Evolutionary conservation across 2,329 filamentous ascomycete species (phyloP).

Genomic region (Nigrograna mackinnonii): DNA sequence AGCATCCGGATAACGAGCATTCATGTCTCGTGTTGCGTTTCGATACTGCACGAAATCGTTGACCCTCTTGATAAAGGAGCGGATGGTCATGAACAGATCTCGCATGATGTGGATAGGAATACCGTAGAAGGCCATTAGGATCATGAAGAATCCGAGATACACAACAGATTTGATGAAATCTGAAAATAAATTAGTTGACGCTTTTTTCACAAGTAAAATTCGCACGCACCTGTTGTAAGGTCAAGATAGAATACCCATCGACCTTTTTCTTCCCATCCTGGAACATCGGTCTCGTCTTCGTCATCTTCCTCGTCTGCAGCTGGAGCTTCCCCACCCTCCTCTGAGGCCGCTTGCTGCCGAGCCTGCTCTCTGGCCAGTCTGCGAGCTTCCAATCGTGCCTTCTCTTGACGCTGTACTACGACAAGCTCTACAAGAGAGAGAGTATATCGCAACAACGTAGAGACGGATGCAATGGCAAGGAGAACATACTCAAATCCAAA

Average conservation of each 20-base stretch:
- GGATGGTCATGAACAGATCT: slow-evolving; percentile 90
- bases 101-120: slow-evolving; percentile 96
- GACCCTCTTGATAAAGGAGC: slow-evolving; percentile 90
- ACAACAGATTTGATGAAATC: slow-evolving; percentile 91
- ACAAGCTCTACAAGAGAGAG: slow-evolving; percentile 78
- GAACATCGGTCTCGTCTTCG: slow-evolving; percentile 92
- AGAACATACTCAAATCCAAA: slow-evolving; percentile 98
- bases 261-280: slow-evolving; percentile 95
- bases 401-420: slow-evolving; percentile 75
- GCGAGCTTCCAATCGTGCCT: slow-evolving; percentile 54
- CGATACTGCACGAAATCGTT: slow-evolving; percentile 87
- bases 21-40: slow-evolving; percentile 92
- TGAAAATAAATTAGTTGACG: slow-evolving; percentile 31
- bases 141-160: slow-evolving; percentile 89
- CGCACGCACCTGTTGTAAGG: slow-evolving; percentile 70
- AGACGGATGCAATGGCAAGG: slow-evolving; percentile 76
- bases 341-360: slow-evolving; percentile 57
- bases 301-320: slow-evolving; percentile 70
- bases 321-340: slow-evolving; percentile 39
- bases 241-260: slow-evolving; percentile 90
- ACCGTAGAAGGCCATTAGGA: slow-evolving; percentile 91
- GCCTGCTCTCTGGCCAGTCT: slow-evolving; percentile 64
- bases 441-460: slow-evolving; percentile 77
- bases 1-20: slow-evolving; percentile 84
- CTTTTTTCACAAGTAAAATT: background rate